Percentiles rank a stretch among this genome's conserved stretches.
phyloP scores from a whole-genome alignment of 2,329 filamentous ascomycete genomes.

The Hypoxylon sp. region DNA sequence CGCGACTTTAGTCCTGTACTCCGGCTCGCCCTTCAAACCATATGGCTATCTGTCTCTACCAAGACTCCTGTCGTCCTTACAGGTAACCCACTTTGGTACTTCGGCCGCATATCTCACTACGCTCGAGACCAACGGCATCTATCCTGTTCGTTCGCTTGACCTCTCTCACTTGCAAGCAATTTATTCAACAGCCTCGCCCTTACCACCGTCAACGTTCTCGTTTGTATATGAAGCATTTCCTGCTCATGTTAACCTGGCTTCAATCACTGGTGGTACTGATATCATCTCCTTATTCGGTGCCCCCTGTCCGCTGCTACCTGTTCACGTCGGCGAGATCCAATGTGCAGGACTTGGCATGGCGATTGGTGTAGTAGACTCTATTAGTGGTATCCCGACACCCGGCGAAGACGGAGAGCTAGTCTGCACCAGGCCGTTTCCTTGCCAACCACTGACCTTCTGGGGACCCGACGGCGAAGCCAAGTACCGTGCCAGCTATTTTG shows the following conservation, averaged over 20 bases:
- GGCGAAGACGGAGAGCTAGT: slow-evolving; percentile 89
- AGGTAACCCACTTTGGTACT: slow-evolving; percentile 94
- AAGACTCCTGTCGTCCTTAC: slow-evolving; percentile 81
- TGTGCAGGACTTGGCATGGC: slow-evolving; percentile 85
- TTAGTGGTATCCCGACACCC: slow-evolving; percentile 69
- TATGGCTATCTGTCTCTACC: slow-evolving; percentile 86
- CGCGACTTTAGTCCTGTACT: slow-evolving; percentile 87
- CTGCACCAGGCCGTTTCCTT: slow-evolving; percentile 88
- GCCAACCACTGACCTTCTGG: slow-evolving; percentile 92
- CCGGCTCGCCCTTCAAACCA: slow-evolving; percentile 90
- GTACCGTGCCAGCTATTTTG: slow-evolving; percentile 89
- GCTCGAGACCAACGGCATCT: slow-evolving; percentile 82
- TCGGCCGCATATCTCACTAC: slow-evolving; percentile 94
- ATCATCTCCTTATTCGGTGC: slow-evolving; percentile 96
- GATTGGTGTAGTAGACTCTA: slow-evolving; percentile 72
- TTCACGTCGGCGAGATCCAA: slow-evolving; percentile 81
- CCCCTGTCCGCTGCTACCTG: slow-evolving; percentile 81
- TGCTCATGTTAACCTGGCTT: slow-evolving; percentile 83
- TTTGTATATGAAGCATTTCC: slow-evolving; percentile 92
- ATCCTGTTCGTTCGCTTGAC: slow-evolving; percentile 69
- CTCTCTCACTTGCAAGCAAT: slow-evolving; percentile 82
- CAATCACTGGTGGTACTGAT: slow-evolving; percentile 96
- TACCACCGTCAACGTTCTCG: slow-evolving; percentile 92
- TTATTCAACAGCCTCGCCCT: slow-evolving; percentile 92
- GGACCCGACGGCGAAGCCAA: slow-evolving; percentile 79